Conservation (phyloP, 495 filamentous ascomycete genomes). For the Annulohypoxylon stygium region DNA sequence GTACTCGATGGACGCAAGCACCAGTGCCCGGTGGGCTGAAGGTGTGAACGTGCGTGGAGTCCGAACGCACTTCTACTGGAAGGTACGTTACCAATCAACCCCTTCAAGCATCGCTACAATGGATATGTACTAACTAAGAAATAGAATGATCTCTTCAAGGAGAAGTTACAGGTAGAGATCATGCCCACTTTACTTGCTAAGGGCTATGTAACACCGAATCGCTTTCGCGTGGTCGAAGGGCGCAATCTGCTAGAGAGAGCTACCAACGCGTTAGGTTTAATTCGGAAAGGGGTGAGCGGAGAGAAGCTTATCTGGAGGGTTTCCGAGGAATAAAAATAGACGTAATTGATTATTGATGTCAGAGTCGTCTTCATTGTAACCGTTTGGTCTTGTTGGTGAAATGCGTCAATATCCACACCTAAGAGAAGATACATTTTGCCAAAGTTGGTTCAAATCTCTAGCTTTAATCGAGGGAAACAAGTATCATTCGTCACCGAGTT, state of each 20-base stretch:
- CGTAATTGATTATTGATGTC: neutral
- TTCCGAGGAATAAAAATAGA: conserved; percentile 45
- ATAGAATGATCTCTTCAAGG: conserved; percentile 64
- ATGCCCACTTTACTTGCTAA: conserved; percentile 62
- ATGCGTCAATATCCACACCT: neutral
- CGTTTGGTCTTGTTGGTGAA: neutral
- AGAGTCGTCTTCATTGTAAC: neutral
- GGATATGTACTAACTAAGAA: neutral
- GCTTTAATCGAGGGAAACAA: neutral
- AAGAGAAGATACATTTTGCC: neutral
- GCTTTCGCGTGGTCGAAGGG: conserved; percentile 61
- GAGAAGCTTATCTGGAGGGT: conserved; percentile 67
- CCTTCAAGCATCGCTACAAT: neutral
- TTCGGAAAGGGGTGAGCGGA: conserved; percentile 60
- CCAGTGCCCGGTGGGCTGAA: conserved; percentile 57
- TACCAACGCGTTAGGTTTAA: conserved; percentile 57
- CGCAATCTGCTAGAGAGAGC: conserved; percentile 63
- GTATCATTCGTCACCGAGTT: neutral
- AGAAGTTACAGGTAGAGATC: conserved; percentile 62
- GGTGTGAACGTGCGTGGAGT: conserved; percentile 64
- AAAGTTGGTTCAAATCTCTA: neutral
- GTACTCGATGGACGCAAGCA: conserved; percentile 59
- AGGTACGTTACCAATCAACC: conserved; percentile 49
- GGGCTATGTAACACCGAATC: conserved; percentile 62
- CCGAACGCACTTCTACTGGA: conserved; percentile 62